phyloP scores from a whole-genome alignment of 306 rosid genomes.

The Oemleria cerasiformis region DNA sequence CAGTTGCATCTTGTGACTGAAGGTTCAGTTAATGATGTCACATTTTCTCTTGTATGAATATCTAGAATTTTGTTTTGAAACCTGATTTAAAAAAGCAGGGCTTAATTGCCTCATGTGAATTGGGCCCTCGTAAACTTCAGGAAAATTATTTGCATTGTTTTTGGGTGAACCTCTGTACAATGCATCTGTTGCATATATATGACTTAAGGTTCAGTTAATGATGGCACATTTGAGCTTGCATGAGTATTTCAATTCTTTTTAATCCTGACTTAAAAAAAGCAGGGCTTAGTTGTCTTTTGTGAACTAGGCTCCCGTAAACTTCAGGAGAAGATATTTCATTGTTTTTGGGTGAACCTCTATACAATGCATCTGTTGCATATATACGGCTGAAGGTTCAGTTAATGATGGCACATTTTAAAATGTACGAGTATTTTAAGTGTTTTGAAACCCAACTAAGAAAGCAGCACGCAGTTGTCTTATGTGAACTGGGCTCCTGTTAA shows the following conservation, averaged over 20 bases:
- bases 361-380: slow-evolving; percentile 13
- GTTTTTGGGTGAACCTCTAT: slow-evolving; percentile 80
- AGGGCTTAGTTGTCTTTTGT: slow-evolving; percentile 46
- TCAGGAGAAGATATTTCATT: slow-evolving; percentile 52
- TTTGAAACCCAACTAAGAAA: neutral
- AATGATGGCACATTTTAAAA: slow-evolving; percentile 46
- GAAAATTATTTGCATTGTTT: slow-evolving; percentile 37
- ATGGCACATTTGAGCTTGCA: slow-evolving; percentile 23
- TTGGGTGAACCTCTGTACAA: slow-evolving; percentile 57
- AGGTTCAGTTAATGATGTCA: slow-evolving; percentile 60
- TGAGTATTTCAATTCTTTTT: neutral
- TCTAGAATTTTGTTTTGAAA: neutral
- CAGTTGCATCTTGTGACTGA: slow-evolving; percentile 21
- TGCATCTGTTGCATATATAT: slow-evolving; percentile 12
- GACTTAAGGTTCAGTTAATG: slow-evolving; percentile 56
- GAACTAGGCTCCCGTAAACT: slow-evolving; percentile 43
- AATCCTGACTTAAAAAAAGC: slow-evolving; percentile 35
- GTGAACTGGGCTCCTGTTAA: no score
- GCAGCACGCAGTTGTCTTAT: no score
- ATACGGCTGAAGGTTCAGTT: slow-evolving; percentile 60
- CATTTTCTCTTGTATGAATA: neutral
- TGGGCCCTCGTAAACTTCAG: slow-evolving; percentile 37
- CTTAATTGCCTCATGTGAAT: slow-evolving; percentile 39
- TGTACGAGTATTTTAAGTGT: neutral
- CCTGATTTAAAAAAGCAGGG: slow-evolving; percentile 42